Evolutionary conservation across 768 basidiomycete genomes (phyloP), one percentile per base, ranked within the genome.

Genomic region (Rhizopogon rudus): DNA sequence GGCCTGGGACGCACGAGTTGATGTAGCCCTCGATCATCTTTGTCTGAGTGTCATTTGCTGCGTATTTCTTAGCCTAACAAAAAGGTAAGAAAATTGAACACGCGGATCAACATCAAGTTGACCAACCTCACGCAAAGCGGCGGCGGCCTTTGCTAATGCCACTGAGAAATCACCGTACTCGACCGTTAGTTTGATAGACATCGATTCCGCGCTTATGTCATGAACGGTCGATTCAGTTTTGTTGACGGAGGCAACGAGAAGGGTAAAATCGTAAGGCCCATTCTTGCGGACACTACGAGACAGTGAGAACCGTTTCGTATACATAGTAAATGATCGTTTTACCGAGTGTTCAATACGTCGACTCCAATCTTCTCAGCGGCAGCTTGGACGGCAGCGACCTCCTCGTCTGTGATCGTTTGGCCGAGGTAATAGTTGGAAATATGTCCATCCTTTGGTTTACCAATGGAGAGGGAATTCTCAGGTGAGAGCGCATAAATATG

Each of bases 391-490:
- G 79, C 77, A 22, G 83, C 82, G 6, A 93, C 90, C 65, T 93
- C 93, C 0, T 82, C 81, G 57, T 92, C 88, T n/a, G 79, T 77
- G 20, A 87, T 82, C 9, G 79, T 66, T 57, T 87, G 78, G 1
- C 90, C 91, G 28, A 86, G 81, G 65, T 95, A 95, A 69, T 94
- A 95, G 66, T 92, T 91, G 31, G 86, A 89, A 51, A 91, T 66
- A 56, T 93, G 90, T 1, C 92, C 92, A 20, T 82, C 75, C 52
- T 71, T 76, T 43, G 85, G 87, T 67, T 93, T 93, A 51, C 92
- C 92, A 59, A 95, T 87, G 67, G 81, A 85, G 55, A 91, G 76
- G 50, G 77, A 81, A 1, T 78, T 68, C 64, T 89, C 85, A 2
- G 92, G 91, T 25, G 71, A 64, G 12, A 77, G 61, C 2, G 84